Evolutionary conservation across 805 yeast species (phyloP).

Genomic region (Zygosaccharomyces bailii): DNA sequence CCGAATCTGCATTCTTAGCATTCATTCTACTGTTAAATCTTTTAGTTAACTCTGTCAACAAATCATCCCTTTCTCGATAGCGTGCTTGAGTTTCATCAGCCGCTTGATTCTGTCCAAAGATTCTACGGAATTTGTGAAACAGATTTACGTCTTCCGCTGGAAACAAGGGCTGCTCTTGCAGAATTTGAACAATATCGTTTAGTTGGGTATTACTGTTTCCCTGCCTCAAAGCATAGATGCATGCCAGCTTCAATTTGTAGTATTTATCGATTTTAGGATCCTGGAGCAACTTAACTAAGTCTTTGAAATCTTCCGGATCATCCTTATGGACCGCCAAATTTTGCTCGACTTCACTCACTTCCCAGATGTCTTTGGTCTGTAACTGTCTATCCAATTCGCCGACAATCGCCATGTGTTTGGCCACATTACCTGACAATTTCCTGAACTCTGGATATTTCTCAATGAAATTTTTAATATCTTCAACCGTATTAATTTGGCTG

Average conservation of each 20-base stretch:
- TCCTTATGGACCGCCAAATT: conserved; percentile 64
- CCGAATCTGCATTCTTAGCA: conserved; percentile 40
- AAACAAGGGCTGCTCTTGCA: conserved; percentile 38
- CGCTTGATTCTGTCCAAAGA: conserved; percentile 12
- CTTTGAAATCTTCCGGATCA: conserved; percentile 53
- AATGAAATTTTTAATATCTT: conserved; percentile 86
- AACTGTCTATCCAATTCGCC: conserved; percentile 80
- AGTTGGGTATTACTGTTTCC: conserved; percentile 54
- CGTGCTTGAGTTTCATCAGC: conserved; percentile 9
- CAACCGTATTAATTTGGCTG: conserved; percentile 64
- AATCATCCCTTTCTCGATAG: conserved; percentile 26
- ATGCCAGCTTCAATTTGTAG: conserved; percentile 66
- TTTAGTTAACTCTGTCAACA: conserved; percentile 35
- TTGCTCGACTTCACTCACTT: conserved; percentile 87
- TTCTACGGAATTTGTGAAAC: conserved; percentile 45
- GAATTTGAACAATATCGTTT: conserved; percentile 40
- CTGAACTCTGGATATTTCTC: conserved; percentile 94
- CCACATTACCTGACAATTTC: conserved; percentile 78
- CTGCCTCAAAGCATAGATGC: conserved; percentile 71
- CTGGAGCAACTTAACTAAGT: conserved; percentile 52
- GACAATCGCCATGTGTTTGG: conserved; percentile 88
- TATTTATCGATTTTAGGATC: conserved; percentile 45
- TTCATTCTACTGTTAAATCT: conserved; percentile 36
- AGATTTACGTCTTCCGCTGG: conserved; percentile 40
- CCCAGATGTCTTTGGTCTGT: conserved; percentile 64